These are phyloP conservation scores for Onygenales sp. DNA, from an alignment of 2,329 filamentous ascomycete species.

Conservation along the genomic window DNA sequence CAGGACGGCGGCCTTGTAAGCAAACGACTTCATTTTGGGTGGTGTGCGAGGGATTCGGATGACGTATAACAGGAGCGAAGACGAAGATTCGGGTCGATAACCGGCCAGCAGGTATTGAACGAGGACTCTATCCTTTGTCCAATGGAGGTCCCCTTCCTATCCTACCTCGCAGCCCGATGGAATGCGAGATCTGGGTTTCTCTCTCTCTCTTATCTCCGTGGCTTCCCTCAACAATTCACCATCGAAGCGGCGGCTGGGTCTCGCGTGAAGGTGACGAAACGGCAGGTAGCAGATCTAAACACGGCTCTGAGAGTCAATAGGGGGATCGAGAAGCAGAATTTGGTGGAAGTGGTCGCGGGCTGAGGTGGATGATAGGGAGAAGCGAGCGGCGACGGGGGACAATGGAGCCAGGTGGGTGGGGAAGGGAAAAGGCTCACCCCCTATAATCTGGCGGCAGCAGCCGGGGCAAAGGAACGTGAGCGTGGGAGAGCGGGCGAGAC, in stretches of 20 bases:
- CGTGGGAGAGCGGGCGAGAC: background rate
- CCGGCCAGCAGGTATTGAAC: background rate
- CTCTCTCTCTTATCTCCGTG: background rate
- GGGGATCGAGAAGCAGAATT: background rate
- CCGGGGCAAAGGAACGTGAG: no score
- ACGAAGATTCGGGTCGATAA: background rate
- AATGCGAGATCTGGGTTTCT: background rate
- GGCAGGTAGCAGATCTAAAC: background rate
- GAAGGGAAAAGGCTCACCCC: no score
- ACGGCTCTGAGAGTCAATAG: background rate
- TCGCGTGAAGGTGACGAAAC: background rate
- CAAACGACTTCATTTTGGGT: slow-evolving; percentile 20
- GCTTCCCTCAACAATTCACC: background rate
- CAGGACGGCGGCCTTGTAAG: slow-evolving; percentile 17
- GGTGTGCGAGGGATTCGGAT: background rate
- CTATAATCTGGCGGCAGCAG: no score
- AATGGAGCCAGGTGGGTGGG: background rate
- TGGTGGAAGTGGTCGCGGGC: background rate
- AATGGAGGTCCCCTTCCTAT: background rate
- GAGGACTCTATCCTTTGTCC: background rate
- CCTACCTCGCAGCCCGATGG: background rate
- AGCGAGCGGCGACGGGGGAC: background rate
- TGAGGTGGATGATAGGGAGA: background rate
- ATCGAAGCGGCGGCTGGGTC: background rate
- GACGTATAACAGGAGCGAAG: background rate